Conservation (phyloP, 2,329 filamentous ascomycete species). For the Juglanconis juglandina region DNA sequence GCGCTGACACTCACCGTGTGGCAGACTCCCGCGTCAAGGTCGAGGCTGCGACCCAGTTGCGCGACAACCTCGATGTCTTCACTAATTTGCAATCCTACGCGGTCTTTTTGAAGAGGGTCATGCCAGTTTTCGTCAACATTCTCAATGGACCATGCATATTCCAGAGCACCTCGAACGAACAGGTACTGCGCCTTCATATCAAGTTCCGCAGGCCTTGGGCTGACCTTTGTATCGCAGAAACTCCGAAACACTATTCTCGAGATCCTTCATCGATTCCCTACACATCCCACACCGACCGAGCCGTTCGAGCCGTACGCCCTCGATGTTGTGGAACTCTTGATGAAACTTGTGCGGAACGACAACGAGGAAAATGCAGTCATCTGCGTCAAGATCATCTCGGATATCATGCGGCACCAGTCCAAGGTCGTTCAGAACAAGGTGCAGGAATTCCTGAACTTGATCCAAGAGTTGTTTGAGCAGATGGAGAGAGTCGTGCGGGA, state of each 20-base stretch:
- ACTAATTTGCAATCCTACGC: slow-evolving; percentile 73
- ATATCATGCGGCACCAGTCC: slow-evolving; percentile 88
- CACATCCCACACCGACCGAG: slow-evolving; percentile 69
- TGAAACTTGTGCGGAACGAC: slow-evolving; percentile 82
- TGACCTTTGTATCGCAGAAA: slow-evolving; percentile 53
- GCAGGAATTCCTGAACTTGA: slow-evolving; percentile 84
- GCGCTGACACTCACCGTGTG: slow-evolving; percentile 15
- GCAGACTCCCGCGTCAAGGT: slow-evolving; percentile 78
- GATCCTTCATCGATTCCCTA: slow-evolving; percentile 81
- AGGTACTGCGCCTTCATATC: slow-evolving; percentile 51
- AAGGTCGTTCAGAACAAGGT: slow-evolving; percentile 77
- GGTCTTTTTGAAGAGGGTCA: slow-evolving; percentile 78
- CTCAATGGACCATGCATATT: slow-evolving; percentile 85
- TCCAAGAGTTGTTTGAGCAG: slow-evolving; percentile 91
- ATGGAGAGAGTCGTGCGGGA: slow-evolving; percentile 95
- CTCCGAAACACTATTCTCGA: slow-evolving; percentile 91
- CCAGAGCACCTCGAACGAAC: slow-evolving; percentile 83
- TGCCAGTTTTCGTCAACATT: slow-evolving; percentile 85
- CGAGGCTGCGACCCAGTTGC: slow-evolving; percentile 78
- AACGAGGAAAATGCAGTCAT: slow-evolving; percentile 99
- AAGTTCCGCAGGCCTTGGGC: slow-evolving; percentile 4
- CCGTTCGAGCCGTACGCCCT: slow-evolving; percentile 83
- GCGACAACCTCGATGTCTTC: slow-evolving; percentile 89
- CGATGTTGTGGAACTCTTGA: slow-evolving; percentile 85
- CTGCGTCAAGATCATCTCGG: slow-evolving; percentile 96